These are phyloP conservation scores for Triticum dicoccoides DNA, from an alignment of 176 grass and related monocot genomes.

Conservation along the genomic window DNA sequence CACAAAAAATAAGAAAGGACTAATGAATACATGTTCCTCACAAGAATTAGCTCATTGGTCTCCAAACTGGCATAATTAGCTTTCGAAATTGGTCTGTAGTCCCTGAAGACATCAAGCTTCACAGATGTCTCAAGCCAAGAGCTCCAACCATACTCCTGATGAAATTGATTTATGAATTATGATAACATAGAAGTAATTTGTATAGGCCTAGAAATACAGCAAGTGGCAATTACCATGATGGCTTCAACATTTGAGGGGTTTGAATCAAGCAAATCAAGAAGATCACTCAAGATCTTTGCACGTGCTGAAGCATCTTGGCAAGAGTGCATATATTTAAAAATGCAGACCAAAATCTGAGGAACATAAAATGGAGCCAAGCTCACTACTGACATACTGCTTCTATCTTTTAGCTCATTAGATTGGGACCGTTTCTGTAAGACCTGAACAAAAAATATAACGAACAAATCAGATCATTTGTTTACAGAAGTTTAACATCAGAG, in stretches of 20 bases:
- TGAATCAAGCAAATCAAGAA: conserved; percentile 84
- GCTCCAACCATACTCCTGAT: conserved; percentile 79
- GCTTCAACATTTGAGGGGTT: conserved; percentile 89
- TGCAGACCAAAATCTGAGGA: conserved; percentile 92
- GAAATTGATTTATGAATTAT: conserved; percentile 34
- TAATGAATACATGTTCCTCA: conserved; percentile 75
- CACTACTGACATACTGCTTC: conserved; percentile 30
- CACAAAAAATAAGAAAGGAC: conserved; percentile 81
- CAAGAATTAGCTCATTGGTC: conserved; percentile 65
- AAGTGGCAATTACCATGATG: conserved; percentile 63
- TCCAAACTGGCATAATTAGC: conserved; percentile 36
- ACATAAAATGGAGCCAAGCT: conserved; percentile 76
- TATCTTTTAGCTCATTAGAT: conserved; percentile 58
- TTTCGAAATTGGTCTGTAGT: conserved; percentile 52
- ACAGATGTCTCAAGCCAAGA: conserved; percentile 73
- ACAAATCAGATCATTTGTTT: conserved; percentile 23
- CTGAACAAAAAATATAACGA: conserved; percentile 53
- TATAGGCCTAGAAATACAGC: conserved; percentile 35
- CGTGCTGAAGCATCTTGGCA: conserved; percentile 82
- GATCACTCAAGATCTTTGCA: conserved; percentile 74
- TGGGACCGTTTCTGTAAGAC: conserved; percentile 79
- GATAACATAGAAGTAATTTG: conserved; percentile 28
- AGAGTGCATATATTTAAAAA: conserved; percentile 87
- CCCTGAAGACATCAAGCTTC: conserved; percentile 62
- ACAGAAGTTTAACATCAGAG: neutral